These are phyloP conservation scores for Fusarium brachygibbosum DNA, from an alignment of 2,329 filamentous ascomycete species.

Conservation along the genomic window DNA sequence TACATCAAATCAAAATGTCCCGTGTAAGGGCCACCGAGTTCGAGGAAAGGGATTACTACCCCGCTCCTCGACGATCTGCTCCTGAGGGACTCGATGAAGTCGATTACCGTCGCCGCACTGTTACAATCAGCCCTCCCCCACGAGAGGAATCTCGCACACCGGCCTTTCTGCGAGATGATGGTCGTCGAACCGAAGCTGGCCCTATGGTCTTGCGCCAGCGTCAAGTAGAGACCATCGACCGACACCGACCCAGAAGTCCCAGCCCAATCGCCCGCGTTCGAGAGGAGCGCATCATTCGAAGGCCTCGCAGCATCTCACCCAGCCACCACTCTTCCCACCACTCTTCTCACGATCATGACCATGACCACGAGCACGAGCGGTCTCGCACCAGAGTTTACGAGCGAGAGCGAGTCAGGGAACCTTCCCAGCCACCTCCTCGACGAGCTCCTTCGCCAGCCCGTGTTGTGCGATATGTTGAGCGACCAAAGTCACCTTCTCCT, in stretches of 20 bases:
- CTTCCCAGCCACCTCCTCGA: constrained; percentile 56
- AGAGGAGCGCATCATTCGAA: constrained; percentile 60
- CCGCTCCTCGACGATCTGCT: constrained; percentile 54
- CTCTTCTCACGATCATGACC: constrained; percentile 49
- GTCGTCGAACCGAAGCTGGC: constrained; percentile 62
- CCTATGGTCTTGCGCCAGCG: constrained; percentile 67
- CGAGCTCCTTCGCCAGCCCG: constrained; percentile 55
- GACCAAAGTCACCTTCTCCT: constrained; percentile 55
- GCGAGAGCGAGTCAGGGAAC: constrained; percentile 54
- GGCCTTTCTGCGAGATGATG: constrained; percentile 66
- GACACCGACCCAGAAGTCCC: constrained; percentile 61
- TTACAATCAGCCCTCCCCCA: constrained; percentile 59
- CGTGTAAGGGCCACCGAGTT: constrained; percentile 55
- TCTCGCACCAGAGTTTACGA: constrained; percentile 50
- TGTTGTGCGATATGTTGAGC: constrained; percentile 59
- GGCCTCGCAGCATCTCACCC: constrained; percentile 60
- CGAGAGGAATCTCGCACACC: constrained; percentile 63
- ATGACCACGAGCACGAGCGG: constrained; percentile 56
- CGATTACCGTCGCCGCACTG: constrained; percentile 51
- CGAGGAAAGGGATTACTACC: constrained; percentile 62
- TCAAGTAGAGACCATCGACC: constrained; percentile 68
- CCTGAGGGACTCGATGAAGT: constrained; percentile 54
- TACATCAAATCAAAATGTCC: constrained; percentile 45
- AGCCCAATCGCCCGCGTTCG: constrained; percentile 57
- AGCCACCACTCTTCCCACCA: constrained; percentile 35